Base-by-base conservation (phyloP, 2,329 filamentous ascomycete species). In the Aspergillus tamarii region DNA sequence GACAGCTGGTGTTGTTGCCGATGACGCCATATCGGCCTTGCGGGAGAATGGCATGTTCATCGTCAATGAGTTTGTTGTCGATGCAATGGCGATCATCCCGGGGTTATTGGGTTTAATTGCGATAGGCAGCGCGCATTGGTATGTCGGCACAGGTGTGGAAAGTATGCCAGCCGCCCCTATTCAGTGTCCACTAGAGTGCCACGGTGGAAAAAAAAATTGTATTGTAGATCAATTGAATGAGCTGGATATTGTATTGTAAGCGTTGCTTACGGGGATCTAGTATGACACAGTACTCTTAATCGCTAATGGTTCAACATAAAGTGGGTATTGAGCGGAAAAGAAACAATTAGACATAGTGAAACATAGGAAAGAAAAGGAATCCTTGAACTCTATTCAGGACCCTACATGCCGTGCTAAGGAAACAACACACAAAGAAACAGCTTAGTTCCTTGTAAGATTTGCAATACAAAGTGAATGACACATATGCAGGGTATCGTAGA, bases 241-340 rank as follows among this genome's bases (percentile, higher is more conserved):
- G 52, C 39, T 55, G 14, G n/a, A 52, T 32, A 55, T 55, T 55
- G 52, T 52, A 39, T 21, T 26, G 52, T 55, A 55, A 55, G 57
- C 46, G 46, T 39, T 30, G 48, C 45, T 50, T 57, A 46, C 23
- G 30, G 23, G 14, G 36, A 28, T 57, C 39, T 55, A 57, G 32
- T 57, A 30, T 43, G 16, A 46, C 39, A 32, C 55, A 50, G 26
- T 39, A 59, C n/a, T 26, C 43, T 36, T 39, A 34, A n/a, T 41
- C 53, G 54, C 54, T 52, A 48, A 45, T 53, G 54, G 34, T 62
- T 16, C 45, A 45, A 52, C 39, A 45, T 53, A 41, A 45, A 14
- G 32, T 53, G 60, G 60, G 60, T 62, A 62, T 62, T 62, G 52
- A 56, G 59, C 59, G 50, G 26, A 30, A 30, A 62, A 26, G 39